phyloP scores from a whole-genome alignment of 2,329 filamentous ascomycete species.

The Botrytis sinoallii region DNA sequence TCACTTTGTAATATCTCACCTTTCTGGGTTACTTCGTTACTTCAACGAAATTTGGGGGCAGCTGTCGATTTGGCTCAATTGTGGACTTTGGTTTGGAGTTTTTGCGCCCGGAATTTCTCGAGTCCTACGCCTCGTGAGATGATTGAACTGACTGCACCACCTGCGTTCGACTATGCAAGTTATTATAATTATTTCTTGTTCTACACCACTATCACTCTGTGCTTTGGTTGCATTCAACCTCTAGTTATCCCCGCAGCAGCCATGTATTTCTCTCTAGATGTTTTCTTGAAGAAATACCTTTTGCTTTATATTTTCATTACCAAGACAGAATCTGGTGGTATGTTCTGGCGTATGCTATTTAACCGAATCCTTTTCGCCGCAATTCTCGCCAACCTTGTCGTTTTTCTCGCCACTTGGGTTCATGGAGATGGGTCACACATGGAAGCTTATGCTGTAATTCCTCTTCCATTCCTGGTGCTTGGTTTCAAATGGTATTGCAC shows the following conservation, averaged over 20 bases:
- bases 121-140: constrained; percentile 85
- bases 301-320: constrained; percentile 93
- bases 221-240: constrained; percentile 81
- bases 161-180: constrained; percentile 87
- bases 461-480: constrained; percentile 74
- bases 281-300: constrained; percentile 91
- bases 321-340: constrained; percentile 91
- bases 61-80: constrained; percentile 92
- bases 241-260: constrained; percentile 82
- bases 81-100: constrained; percentile 79
- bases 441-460: constrained; percentile 65
- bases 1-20: constrained; percentile 77
- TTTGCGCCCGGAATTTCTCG: constrained; percentile 78
- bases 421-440: constrained; percentile 59
- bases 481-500: constrained; percentile 86
- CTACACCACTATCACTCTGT: constrained; percentile 85
- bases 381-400: constrained; percentile 74
- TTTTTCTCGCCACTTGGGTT: constrained; percentile 72
- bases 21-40: constrained; percentile 91
- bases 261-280: constrained; percentile 84
- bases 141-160: constrained; percentile 90
- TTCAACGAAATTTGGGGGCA: constrained; percentile 90
- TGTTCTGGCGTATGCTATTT: constrained; percentile 87
- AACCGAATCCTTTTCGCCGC: constrained; percentile 87
- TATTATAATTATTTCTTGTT: constrained; percentile 99